Evolutionary conservation across 2,329 filamentous ascomycete species (phyloP), one percentile per base, ranked within the genome.

Genomic region (Venturia oleaginea): DNA sequence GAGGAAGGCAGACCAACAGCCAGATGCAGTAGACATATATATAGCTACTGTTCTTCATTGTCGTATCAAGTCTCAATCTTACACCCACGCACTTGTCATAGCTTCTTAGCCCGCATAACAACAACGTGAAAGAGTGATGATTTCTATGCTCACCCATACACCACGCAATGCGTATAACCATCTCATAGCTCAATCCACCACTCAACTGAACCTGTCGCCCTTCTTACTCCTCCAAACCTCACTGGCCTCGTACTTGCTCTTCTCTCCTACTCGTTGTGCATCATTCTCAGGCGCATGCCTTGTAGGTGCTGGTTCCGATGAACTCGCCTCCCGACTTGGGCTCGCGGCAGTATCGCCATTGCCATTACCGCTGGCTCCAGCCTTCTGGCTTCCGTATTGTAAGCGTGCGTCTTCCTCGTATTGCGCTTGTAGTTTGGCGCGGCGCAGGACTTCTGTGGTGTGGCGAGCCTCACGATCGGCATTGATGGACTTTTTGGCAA

Each of bases 401-500:
- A 59, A 63, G 27, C 55, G 19, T 6, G 46, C 51, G 8, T 61
- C 62, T n/a, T 61, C 57, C 30, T 64, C 64, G 37, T 70, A 69
- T 64, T 71, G 70, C 30, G 43, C 38, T 48, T 61, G 30, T 46
- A 65, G 63, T 57, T 48, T 48, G 17, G 38, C 48, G 27, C 51
- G 43, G 3, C 48, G 55, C 34, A 63, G 61, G 19, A 43, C 32
- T 27, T 62, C 43, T n/a, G 22, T 30, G 22, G 38, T 32, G 24
- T 54, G 37, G 13, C 57, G 63, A 15, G 32, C 40, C 17, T 54
- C 64, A 10, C 93, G 90, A 77, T 97, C 92, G 70, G 90, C 90
- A 74, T 97, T 96, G 83, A 99, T 96, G 76, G 87, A 88, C 73
- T 86, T 84, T 83, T 99, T 99, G 68, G 94, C 94, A 75, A 97